Percentiles rank a stretch among this genome's conserved stretches.
These are phyloP conservation scores for Phlebiopsis flavidoalba DNA, from an alignment of 768 basidiomycete species.

Conservation along the genomic window DNA sequence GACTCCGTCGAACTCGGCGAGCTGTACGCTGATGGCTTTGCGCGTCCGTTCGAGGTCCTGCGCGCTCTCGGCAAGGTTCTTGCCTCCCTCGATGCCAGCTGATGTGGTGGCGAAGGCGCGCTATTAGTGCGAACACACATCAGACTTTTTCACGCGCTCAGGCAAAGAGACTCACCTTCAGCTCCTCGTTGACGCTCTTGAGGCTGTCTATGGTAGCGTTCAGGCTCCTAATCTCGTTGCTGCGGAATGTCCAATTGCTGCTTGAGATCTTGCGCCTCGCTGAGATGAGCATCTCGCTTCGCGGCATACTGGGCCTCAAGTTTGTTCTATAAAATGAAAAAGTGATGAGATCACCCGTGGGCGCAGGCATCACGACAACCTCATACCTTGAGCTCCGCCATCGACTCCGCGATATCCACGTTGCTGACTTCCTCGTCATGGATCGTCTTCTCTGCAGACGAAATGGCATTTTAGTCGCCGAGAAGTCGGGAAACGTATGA, in stretches of 20 bases:
- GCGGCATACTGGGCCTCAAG: conserved; percentile 91
- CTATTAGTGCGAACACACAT: conserved; percentile 36
- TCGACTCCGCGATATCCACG: conserved; percentile 76
- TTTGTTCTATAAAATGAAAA: conserved; percentile 63
- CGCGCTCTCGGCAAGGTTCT: conserved; percentile 94
- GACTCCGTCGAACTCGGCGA: conserved; percentile 96
- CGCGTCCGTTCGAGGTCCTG: conserved; percentile 95
- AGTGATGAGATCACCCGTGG: conserved; percentile 13
- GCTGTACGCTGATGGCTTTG: conserved; percentile 96
- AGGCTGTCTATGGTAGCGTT: conserved; percentile 87
- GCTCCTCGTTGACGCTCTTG: conserved; percentile 95
- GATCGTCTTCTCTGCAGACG: conserved; percentile 76
- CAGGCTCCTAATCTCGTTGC: conserved; percentile 78
- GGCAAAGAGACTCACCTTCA: conserved; percentile 62
- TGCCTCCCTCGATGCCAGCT: conserved; percentile 94
- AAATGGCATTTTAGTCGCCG: conserved; percentile 1
- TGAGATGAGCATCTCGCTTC: conserved; percentile 84
- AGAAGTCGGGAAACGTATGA: not conserved
- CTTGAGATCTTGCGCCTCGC: conserved; percentile 81
- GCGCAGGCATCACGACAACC: conserved; percentile 11
- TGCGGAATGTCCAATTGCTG: conserved; percentile 85
- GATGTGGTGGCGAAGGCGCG: conserved; percentile 97
- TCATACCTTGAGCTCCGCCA: conserved; percentile 84
- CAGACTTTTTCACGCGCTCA: not conserved
- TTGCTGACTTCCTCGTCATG: conserved; percentile 84